These are phyloP conservation scores for Globisporangium solare DNA, from an alignment of 352 stramenopile species.

Conservation along the genomic window DNA sequence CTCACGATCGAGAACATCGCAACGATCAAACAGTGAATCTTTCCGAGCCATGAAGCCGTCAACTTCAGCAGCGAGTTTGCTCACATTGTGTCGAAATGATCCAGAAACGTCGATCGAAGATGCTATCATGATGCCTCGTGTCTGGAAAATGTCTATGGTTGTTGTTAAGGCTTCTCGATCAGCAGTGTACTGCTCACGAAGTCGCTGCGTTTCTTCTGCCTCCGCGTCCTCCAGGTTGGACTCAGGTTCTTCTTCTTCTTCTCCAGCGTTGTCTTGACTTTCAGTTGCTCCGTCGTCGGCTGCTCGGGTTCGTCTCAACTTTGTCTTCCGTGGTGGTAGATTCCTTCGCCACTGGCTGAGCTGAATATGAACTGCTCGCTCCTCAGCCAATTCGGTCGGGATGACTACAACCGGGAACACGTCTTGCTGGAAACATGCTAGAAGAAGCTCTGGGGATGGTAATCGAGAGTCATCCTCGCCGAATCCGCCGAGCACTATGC, in stretches of 20 bases:
- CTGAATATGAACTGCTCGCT: conserved; percentile 19
- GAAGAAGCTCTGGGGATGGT: conserved; percentile 32
- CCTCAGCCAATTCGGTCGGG: conserved; percentile 28
- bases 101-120: conserved; percentile 19
- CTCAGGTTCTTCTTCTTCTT: conserved; percentile 20
- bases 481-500: conserved; percentile 11
- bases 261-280: conserved; percentile 4
- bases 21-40: conserved; percentile 40
- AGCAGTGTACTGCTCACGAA: conserved; percentile 36
- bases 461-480: conserved; percentile 18
- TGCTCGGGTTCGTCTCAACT: conserved; percentile 1
- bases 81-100: conserved; percentile 32
- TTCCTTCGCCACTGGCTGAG: conserved; percentile 28
- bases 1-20: conserved; percentile 19
- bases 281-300: conserved; percentile 6
- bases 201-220: conserved; percentile 35
- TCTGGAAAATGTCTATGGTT: conserved; percentile 28
- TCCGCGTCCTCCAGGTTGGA: conserved; percentile 31
- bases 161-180: conserved; percentile 36
- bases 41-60: conserved; percentile 29
- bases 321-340: conserved; percentile 16
- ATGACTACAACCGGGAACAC: conserved; percentile 57
- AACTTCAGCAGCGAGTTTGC: conserved; percentile 23
- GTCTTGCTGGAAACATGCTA: conserved; percentile 31
- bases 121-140: conserved; percentile 31